Conservation (phyloP, 495 filamentous ascomycete genomes). For the Hypoxylon perforatum region DNA sequence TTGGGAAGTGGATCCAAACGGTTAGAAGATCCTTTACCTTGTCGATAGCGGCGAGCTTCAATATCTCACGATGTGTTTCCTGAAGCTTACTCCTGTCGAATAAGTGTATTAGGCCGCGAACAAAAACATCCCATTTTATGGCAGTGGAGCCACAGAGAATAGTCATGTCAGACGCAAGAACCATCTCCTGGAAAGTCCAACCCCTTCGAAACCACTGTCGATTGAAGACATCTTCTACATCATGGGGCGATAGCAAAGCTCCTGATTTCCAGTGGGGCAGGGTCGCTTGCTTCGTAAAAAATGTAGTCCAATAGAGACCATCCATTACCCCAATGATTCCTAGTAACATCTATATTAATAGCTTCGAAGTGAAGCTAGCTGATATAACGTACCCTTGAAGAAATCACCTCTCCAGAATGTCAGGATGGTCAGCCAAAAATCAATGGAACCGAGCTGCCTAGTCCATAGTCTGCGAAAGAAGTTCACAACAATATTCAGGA, state of each 20-base stretch:
- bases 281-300: not conserved
- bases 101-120: not conserved
- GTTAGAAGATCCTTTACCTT: not conserved
- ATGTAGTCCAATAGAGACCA: not conserved
- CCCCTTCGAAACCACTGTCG: slow-evolving; percentile 25
- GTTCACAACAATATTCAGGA: not conserved
- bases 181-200: slow-evolving; percentile 35
- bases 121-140: slow-evolving; percentile 19
- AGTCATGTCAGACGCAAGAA: slow-evolving; percentile 9
- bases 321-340: not conserved
- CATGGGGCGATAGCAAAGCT: not conserved
- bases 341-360: not conserved
- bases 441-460: not conserved
- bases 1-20: not conserved
- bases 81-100: not conserved
- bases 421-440: not conserved
- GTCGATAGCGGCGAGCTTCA: not conserved
- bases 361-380: not conserved
- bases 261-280: not conserved
- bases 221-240: slow-evolving; percentile 1
- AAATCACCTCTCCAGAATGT: not conserved
- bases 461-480: not conserved
- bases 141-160: slow-evolving; percentile 26
- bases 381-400: not conserved
- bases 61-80: not conserved